Conservation (phyloP, 1,284 basidiomycete genomes). For the Coniferiporia sulphurascens region DNA sequence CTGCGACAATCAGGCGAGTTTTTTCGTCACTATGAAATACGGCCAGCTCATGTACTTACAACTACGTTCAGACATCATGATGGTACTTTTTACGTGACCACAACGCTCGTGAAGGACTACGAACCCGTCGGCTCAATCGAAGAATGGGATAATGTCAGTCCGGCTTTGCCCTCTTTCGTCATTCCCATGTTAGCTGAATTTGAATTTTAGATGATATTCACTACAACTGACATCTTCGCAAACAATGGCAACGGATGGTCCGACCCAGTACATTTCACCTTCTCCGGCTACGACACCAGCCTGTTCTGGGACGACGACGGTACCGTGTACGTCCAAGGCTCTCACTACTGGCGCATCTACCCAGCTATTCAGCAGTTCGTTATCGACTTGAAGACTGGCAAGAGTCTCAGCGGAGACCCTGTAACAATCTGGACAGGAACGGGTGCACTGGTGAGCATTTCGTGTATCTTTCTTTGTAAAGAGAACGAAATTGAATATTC, state of each 20-base stretch:
- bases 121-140: constrained; percentile 28
- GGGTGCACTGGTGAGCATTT: constrained; percentile 24
- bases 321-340: constrained; percentile 30
- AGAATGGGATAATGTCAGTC: constrained; percentile 26
- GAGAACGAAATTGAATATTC: background rate
- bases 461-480: constrained; percentile 12
- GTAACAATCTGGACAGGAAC: constrained; percentile 36
- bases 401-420: constrained; percentile 32
- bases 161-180: too few species aligned
- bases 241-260: constrained; percentile 32
- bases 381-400: constrained; percentile 34
- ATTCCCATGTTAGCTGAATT: constrained; percentile 25
- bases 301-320: constrained; percentile 38
- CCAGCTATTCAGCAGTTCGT: constrained; percentile 38
- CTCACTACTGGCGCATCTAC: constrained; percentile 31
- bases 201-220: too few species aligned
- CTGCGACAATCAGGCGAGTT: too few species aligned
- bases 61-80: background rate
- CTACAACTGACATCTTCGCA: constrained; percentile 36
- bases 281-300: constrained; percentile 34
- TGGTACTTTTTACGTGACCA: constrained; percentile 31
- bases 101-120: constrained; percentile 31
- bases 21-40: too few species aligned
- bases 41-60: too few species aligned
- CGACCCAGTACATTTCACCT: constrained; percentile 39